Percentiles rank a stretch among this genome's conserved stretches.
Evolutionary conservation across 2,329 filamentous ascomycete species (phyloP).

Genomic region (Myriosclerotinia curreyana): DNA sequence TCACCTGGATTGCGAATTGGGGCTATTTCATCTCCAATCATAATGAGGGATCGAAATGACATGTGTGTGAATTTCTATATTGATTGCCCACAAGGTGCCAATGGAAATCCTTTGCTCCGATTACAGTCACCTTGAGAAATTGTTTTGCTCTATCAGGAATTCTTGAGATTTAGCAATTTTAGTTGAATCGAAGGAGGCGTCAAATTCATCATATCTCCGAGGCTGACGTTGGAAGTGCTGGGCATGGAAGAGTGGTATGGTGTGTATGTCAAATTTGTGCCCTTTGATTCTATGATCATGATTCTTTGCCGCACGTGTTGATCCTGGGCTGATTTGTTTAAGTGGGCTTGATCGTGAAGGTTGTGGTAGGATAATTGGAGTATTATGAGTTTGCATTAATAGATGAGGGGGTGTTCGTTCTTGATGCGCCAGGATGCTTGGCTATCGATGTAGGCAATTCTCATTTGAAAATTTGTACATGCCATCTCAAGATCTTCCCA

Average conservation of each 20-base stretch:
- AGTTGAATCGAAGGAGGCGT: neutral
- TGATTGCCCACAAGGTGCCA: neutral
- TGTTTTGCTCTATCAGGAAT: neutral
- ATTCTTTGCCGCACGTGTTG: neutral
- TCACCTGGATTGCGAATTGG: neutral
- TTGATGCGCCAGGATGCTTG: neutral
- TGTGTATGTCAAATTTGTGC: neutral
- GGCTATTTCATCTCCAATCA: neutral
- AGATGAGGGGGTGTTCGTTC: neutral
- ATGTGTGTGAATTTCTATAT: neutral
- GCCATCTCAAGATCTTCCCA: too few relatives aligned
- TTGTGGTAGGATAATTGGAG: neutral
- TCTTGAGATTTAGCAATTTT: neutral
- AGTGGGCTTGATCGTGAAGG: neutral
- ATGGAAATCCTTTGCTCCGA: neutral
- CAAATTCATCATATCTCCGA: neutral
- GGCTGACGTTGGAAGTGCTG: neutral
- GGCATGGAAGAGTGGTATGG: neutral
- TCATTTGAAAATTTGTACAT: neutral
- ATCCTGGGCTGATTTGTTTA: neutral
- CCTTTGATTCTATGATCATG: neutral
- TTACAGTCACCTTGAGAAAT: neutral
- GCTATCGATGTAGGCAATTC: neutral
- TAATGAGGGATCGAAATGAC: neutral
- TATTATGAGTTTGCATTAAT: neutral